Conservation (phyloP, 202 grass and related monocot species). For the Digitaria exilis region DNA sequence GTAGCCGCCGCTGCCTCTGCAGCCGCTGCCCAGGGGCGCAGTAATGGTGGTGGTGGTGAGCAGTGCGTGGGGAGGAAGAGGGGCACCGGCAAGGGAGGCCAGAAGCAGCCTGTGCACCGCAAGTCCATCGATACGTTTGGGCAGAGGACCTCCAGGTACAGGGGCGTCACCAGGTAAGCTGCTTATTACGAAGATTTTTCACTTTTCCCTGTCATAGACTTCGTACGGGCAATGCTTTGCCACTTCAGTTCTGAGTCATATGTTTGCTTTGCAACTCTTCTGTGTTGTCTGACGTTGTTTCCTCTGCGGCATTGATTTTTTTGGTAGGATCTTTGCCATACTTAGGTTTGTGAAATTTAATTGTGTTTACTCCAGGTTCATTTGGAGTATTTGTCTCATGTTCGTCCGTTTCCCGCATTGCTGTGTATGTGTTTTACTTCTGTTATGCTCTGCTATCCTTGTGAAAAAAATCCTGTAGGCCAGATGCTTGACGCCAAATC, state of each 20-base stretch:
- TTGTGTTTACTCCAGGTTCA: background rate
- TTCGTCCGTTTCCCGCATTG: constrained; percentile 31
- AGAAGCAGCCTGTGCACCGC: constrained; percentile 81
- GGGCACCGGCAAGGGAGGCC: constrained; percentile 61
- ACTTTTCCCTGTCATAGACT: background rate
- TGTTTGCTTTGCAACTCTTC: background rate
- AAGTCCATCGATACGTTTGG: constrained; percentile 98
- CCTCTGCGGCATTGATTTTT: constrained; percentile 5
- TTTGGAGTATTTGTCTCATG: constrained; percentile 6
- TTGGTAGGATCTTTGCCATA: background rate
- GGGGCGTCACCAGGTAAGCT: constrained; percentile 91
- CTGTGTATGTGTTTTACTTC: background rate
- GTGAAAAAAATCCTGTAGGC: constrained; percentile 14
- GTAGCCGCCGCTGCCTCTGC: constrained; percentile 34
- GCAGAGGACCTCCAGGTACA: constrained; percentile 92
- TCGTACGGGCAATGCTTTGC: constrained; percentile 7
- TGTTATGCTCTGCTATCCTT: constrained; percentile 30
- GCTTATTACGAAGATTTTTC: constrained; percentile 33
- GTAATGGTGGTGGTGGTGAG: constrained; percentile 41
- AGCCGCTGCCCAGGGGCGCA: constrained; percentile 34
- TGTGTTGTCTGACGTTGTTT: background rate
- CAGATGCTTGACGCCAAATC: constrained; percentile 4
- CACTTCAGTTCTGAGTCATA: constrained; percentile 8
- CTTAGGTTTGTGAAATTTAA: constrained; percentile 8
- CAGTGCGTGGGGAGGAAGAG: constrained; percentile 62